Percentiles rank a stretch among this genome's conserved stretches.
These are phyloP conservation scores for Rubia peregrina DNA, from an alignment of 305 asterid genomes.

Conservation along the genomic window DNA sequence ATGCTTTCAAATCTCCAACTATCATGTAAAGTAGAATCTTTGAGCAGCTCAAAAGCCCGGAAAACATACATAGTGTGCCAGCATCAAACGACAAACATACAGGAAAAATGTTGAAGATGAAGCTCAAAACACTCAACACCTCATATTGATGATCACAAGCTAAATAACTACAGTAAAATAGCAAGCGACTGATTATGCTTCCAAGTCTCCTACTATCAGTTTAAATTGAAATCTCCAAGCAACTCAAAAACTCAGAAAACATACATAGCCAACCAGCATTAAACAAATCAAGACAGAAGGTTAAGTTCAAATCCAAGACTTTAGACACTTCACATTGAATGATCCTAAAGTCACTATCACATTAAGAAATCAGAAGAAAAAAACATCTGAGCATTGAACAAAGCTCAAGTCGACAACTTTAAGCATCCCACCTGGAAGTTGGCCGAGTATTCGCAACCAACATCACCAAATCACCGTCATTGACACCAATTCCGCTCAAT, in stretches of 20 bases:
- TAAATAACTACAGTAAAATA: not conserved
- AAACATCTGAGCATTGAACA: not conserved
- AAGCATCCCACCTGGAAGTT: not conserved
- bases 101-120: not conserved
- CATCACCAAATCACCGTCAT: slow-evolving; percentile 89
- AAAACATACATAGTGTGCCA: not conserved
- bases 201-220: not conserved
- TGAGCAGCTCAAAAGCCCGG: not conserved
- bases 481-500: slow-evolving; percentile 62
- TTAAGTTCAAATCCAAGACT: not conserved
- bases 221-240: not conserved
- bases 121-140: not conserved
- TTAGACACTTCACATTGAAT: not conserved
- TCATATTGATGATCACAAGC: not conserved
- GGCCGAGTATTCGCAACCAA: slow-evolving; percentile 52
- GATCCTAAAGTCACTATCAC: not conserved
- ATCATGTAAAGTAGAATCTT: not conserved
- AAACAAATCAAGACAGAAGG: not conserved
- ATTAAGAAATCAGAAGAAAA: no score
- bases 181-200: not conserved
- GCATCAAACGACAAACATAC: not conserved
- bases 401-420: not conserved
- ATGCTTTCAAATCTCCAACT: not conserved
- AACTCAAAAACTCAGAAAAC: not conserved
- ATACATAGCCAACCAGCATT: not conserved